Evolutionary conservation across 2,329 filamentous ascomycete genomes (phyloP).

Genomic region (Macrophomina phaseolina): DNA sequence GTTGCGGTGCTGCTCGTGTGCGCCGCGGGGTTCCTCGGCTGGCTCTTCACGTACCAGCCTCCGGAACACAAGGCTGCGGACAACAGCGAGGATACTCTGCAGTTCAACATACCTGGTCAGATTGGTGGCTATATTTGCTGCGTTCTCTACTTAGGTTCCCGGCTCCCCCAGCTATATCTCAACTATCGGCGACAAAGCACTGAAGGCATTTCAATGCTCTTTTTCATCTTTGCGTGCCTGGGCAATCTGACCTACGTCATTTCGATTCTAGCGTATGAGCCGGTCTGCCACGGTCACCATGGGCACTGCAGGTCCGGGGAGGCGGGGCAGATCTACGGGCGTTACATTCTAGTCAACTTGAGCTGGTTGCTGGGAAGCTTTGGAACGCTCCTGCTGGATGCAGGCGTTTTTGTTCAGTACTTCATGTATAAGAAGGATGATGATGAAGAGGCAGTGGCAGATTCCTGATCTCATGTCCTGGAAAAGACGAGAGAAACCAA

Average conservation of each 20-base stretch:
- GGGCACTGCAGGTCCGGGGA: slow-evolving; percentile 69
- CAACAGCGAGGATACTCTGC: slow-evolving; percentile 53
- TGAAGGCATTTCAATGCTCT: slow-evolving; percentile 90
- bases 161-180: slow-evolving; percentile 86
- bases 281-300: slow-evolving; percentile 60
- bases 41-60: slow-evolving; percentile 72
- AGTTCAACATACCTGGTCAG: slow-evolving; percentile 80
- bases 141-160: slow-evolving; percentile 83
- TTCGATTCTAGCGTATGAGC: slow-evolving; percentile 88
- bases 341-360: slow-evolving; percentile 86
- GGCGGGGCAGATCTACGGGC: slow-evolving; percentile 69
- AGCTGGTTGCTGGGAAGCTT: slow-evolving; percentile 91
- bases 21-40: slow-evolving; percentile 80
- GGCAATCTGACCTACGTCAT: slow-evolving; percentile 94
- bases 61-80: slow-evolving; percentile 41
- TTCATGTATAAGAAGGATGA: slow-evolving; percentile 71
- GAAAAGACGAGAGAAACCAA: background rate
- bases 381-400: slow-evolving; percentile 83
- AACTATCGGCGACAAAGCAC: slow-evolving; percentile 94
- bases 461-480: background rate
- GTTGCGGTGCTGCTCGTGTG: slow-evolving; percentile 81
- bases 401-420: slow-evolving; percentile 88
- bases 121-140: slow-evolving; percentile 94
- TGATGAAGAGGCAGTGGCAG: slow-evolving; percentile 29
- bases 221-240: slow-evolving; percentile 95